Evolutionary conservation across 225 moss, liverwort and hornwort genomes (phyloP), one percentile per base, ranked within the genome.

Genomic region (Pleurozium schreberi): DNA sequence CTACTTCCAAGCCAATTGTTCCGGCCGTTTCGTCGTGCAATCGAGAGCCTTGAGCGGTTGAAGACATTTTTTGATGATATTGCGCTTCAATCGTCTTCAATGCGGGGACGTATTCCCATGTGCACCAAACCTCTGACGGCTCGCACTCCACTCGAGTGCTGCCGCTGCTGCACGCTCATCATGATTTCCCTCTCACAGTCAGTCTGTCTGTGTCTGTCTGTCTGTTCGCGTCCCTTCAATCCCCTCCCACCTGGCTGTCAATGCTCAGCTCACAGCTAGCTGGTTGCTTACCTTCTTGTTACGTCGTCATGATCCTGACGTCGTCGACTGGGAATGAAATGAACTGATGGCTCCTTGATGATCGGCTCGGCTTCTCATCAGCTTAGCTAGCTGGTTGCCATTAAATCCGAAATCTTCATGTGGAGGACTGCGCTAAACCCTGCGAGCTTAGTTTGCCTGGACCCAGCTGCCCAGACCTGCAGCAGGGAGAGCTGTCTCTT

Each of bases 51-150:
- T 45, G 57, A 78, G 67, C n/a, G 77, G 28, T n/a, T 25, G 42
- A 70, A 60, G 60, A 52, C 55, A n/a, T 71, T 58, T 89, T 84
- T 77, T 47, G 84, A 89, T 89, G 43, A 59, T 68, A 47, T 61
- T 61, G 60, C 68, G 62, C 71, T 61, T 58, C 65, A 2, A 26
- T 83, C 74, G 84, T n/a, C 89, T 89, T 89, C 40, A 89, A 84
- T 84, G 89, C 58, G 77, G 63, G 53, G 69, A 69, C 84, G 79
- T 50, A 85, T 85, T 78, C 68, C 84, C 89, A 89, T 89, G 89
- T 89, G 89, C 89, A 89, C 89, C 84, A 89, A 89, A 85, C 79
- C 67, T 89, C 89, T 89, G 84, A 89, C 88, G 75, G 34, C 84
- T 84, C 77, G 67, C 84, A 67, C 84, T 55, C 68, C 60, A 69